Evolutionary conservation across 2,329 filamentous ascomycete genomes (phyloP).

Genomic region (Talaromyces rugulosus): DNA sequence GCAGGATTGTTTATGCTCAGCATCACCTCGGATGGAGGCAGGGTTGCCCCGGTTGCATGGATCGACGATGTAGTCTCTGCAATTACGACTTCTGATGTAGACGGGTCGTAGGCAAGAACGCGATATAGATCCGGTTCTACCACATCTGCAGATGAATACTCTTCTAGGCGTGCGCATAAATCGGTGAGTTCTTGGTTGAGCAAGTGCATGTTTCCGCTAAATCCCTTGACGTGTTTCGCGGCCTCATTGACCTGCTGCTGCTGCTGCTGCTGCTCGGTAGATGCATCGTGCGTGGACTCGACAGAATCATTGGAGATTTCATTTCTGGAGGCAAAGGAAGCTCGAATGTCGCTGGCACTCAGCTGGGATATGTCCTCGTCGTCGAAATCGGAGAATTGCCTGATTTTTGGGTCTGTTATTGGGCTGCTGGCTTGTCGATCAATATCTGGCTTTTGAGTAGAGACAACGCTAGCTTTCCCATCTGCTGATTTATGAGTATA

Average conservation of each 20-base stretch:
- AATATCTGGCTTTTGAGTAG: neutral
- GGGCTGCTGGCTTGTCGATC: neutral
- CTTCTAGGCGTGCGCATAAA: constrained; percentile 9
- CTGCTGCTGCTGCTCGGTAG: neutral
- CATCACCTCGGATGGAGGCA: constrained; percentile 31
- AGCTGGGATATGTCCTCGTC: constrained; percentile 31
- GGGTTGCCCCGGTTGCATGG: constrained; percentile 19
- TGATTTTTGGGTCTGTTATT: neutral
- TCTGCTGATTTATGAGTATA: neutral
- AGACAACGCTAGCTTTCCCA: neutral
- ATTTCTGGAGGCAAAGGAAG: constrained; percentile 23
- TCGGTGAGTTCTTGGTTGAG: constrained; percentile 9
- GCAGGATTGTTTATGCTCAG: constrained; percentile 35
- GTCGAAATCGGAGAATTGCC: constrained; percentile 7
- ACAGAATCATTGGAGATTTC: constrained; percentile 14
- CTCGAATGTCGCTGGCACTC: constrained; percentile 33
- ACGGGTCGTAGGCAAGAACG: constrained; percentile 36
- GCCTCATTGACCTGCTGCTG: neutral
- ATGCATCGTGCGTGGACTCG: neutral
- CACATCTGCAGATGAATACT: constrained; percentile 10
- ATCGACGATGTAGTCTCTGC: constrained; percentile 30
- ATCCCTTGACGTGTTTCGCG: constrained; percentile 4
- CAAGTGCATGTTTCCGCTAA: constrained; percentile 6
- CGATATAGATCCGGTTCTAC: constrained; percentile 22
- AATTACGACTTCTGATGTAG: constrained; percentile 24